These are phyloP conservation scores for Astragalus glycyphyllos DNA, from an alignment of 306 rosid genomes.

Conservation along the genomic window DNA sequence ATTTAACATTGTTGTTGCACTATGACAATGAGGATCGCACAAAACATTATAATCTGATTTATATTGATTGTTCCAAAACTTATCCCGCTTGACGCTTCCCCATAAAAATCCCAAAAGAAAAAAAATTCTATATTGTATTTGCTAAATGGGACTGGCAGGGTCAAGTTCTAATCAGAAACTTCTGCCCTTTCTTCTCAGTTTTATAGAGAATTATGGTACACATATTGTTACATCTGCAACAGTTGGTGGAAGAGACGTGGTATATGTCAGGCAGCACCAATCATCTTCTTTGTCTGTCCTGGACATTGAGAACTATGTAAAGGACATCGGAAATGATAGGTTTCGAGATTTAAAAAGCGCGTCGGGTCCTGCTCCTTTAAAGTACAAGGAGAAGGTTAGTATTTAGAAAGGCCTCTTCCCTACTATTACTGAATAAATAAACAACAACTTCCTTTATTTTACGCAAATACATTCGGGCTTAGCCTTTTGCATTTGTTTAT, in stretches of 20 bases:
- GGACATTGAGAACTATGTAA: conserved; percentile 79
- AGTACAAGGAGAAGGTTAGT: conserved; percentile 96
- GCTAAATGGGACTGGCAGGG: conserved; percentile 29
- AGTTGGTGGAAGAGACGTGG: conserved; percentile 93
- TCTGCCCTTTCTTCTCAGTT: conserved; percentile 64
- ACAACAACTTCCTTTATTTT: conserved; percentile 15
- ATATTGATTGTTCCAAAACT: conserved; percentile 23
- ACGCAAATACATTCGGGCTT: conserved; percentile 28
- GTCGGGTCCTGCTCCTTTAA: conserved; percentile 70
- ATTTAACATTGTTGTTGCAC: conserved; percentile 19
- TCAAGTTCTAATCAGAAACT: conserved; percentile 36
- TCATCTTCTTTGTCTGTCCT: conserved; percentile 72
- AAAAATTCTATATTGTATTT: conserved; percentile 24
- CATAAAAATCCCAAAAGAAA: conserved; percentile 20
- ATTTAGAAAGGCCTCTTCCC: conserved; percentile 21
- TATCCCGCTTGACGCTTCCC: conserved; percentile 27
- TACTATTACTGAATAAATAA: not conserved
- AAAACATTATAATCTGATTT: conserved; percentile 17
- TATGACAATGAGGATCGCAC: conserved; percentile 20
- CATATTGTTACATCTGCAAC: conserved; percentile 95
- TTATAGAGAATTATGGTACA: conserved; percentile 94
- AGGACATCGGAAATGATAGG: conserved; percentile 85
- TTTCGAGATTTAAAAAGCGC: conserved; percentile 63
- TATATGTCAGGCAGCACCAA: conserved; percentile 94
- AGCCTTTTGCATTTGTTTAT: conserved; percentile 31